These are phyloP conservation scores for Capsicum pubescens DNA, from an alignment of 257 asterid genomes.

Conservation along the genomic window DNA sequence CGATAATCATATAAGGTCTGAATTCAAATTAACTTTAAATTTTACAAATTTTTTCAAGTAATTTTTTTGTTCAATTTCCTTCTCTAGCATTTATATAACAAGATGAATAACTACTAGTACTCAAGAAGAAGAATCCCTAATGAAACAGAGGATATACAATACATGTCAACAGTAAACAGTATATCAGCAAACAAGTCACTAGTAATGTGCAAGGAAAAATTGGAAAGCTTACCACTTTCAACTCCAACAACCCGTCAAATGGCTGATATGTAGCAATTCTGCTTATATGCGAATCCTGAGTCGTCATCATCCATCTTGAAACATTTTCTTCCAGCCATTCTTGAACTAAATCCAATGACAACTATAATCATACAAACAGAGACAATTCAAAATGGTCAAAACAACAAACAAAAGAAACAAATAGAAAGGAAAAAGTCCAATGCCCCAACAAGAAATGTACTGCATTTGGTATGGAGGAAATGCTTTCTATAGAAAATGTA, in stretches of 20 bases:
- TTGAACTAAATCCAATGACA: constrained; percentile 60
- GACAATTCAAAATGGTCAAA: not conserved
- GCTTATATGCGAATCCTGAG: constrained; percentile 44
- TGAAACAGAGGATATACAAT: not conserved
- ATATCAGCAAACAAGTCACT: constrained; percentile 2
- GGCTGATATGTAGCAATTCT: constrained; percentile 59
- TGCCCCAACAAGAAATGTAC: not conserved
- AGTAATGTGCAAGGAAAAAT: constrained; percentile 16
- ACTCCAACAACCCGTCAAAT: constrained; percentile 62
- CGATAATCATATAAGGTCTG: no score
- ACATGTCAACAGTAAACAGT: not conserved
- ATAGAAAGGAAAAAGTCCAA: not conserved
- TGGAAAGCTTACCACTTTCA: constrained; percentile 54
- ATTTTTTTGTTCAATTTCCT: constrained; percentile 6
- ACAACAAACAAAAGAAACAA: constrained; percentile 15
- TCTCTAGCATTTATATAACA: not conserved
- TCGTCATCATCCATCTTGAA: constrained; percentile 42
- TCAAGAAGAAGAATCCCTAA: not conserved
- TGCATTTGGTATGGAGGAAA: not conserved
- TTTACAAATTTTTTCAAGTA: not conserved
- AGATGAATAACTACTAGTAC: not conserved
- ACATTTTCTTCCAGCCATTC: constrained; percentile 58
- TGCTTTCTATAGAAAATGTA: not conserved
- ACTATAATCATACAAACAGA: constrained; percentile 39
- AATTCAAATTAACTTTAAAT: not conserved